phyloP scores from a whole-genome alignment of 495 filamentous ascomycete genomes.

The Daldinia decipiens region DNA sequence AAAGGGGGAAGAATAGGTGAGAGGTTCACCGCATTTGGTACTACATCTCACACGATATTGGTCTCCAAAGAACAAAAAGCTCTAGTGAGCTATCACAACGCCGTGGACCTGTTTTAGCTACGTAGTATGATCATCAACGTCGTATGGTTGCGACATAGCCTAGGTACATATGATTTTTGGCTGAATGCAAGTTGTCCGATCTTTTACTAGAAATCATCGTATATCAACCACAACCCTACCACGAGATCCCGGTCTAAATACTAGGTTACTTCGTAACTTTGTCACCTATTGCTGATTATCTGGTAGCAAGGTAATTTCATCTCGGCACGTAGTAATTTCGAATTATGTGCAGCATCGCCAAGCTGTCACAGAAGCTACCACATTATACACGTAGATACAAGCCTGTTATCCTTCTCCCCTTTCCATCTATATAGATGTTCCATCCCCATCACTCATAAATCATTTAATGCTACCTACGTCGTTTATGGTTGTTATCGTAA shows the following conservation, averaged over 20 bases:
- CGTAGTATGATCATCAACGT: constrained; percentile 10
- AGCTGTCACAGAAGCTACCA: constrained; percentile 16
- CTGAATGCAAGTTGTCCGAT: constrained; percentile 36
- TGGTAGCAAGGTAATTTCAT: constrained; percentile 4
- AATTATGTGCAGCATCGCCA: constrained; percentile 19
- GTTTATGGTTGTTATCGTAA: constrained; percentile 8
- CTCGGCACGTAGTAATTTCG: background rate
- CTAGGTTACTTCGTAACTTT: constrained; percentile 10
- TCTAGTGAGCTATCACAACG: constrained; percentile 9
- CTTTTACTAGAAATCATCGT: constrained; percentile 25
- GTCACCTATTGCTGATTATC: background rate
- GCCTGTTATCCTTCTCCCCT: background rate
- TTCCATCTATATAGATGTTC: background rate
- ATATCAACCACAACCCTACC: constrained; percentile 18
- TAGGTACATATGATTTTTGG: constrained; percentile 24
- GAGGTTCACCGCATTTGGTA: constrained; percentile 8
- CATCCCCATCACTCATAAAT: background rate
- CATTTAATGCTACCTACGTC: constrained; percentile 24
- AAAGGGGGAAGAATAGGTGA: constrained; percentile 15
- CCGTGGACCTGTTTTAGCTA: constrained; percentile 4
- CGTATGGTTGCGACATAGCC: constrained; percentile 24
- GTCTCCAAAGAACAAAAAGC: constrained; percentile 14
- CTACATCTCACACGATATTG: constrained; percentile 30
- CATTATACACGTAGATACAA: background rate
- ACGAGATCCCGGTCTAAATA: background rate